Evolutionary conservation across 2,329 filamentous ascomycete genomes (phyloP).

Genomic region (Phyllosticta ampelicida): DNA sequence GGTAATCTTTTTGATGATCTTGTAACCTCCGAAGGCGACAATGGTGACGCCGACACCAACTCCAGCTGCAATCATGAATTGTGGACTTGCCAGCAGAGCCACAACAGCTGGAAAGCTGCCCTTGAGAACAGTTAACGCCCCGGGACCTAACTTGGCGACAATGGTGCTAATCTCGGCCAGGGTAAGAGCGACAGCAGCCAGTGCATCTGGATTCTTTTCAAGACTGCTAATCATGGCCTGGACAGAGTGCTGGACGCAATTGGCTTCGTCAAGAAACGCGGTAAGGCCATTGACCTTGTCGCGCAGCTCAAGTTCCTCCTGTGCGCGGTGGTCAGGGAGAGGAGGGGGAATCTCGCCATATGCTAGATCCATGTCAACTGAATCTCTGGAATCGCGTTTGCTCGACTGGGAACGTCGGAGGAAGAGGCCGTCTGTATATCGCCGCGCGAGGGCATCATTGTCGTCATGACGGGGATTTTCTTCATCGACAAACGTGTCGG

Average conservation of each 20-base stretch:
- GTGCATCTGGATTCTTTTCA: conserved; percentile 75
- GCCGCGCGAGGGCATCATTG: conserved; percentile 29
- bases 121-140: conserved; percentile 66
- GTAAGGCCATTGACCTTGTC: conserved; percentile 66
- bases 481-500: conserved; percentile 32
- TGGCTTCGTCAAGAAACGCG: conserved; percentile 68
- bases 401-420: conserved; percentile 3
- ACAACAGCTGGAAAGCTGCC: conserved; percentile 75
- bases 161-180: conserved; percentile 83
- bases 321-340: conserved; percentile 30
- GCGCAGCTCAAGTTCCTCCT: conserved; percentile 49
- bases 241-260: conserved; percentile 79
- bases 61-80: conserved; percentile 88
- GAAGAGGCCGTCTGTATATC: conserved; percentile 30
- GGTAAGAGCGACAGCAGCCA: conserved; percentile 86
- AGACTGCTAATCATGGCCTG: conserved; percentile 71
- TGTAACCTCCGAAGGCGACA: conserved; percentile 92
- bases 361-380: conserved; percentile 80
- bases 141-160: conserved; percentile 72
- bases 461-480: conserved; percentile 15
- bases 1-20: conserved; percentile 83
- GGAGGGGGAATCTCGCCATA: conserved; percentile 76
- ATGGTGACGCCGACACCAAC: conserved; percentile 88
- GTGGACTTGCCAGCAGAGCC: conserved; percentile 73
- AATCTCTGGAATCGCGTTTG: conserved; percentile 27